These are phyloP conservation scores for Erythrobasidium yunnanense DNA, from an alignment of 768 basidiomycete species.

Conservation along the genomic window DNA sequence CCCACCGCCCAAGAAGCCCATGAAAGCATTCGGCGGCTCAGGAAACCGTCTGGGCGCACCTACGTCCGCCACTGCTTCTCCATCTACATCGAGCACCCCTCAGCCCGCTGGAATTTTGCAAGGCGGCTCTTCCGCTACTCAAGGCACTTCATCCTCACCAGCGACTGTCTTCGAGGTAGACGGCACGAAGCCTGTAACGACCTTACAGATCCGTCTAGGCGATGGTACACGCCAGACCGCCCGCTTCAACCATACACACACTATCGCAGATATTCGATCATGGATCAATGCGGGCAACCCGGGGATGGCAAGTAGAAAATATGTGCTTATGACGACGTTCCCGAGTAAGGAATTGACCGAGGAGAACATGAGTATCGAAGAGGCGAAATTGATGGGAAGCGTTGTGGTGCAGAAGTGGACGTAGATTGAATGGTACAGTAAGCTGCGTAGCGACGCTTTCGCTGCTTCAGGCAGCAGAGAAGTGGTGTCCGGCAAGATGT, in stretches of 20 bases:
- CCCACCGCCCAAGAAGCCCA: slow-evolving; percentile 48
- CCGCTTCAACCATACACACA: slow-evolving; percentile 82
- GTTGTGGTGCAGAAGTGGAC: slow-evolving; percentile 66
- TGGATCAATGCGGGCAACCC: slow-evolving; percentile 83
- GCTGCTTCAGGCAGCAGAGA: no score
- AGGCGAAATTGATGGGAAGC: slow-evolving; percentile 63
- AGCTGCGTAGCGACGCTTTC: no score
- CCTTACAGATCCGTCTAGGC: slow-evolving; percentile 76
- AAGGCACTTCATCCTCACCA: neutral
- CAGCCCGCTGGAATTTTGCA: neutral
- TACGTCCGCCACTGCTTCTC: slow-evolving; percentile 27
- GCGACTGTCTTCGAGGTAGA: slow-evolving; percentile 73
- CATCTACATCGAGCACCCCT: slow-evolving; percentile 43
- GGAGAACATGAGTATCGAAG: slow-evolving; percentile 55
- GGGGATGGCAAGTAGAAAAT: slow-evolving; percentile 53
- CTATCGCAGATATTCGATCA: slow-evolving; percentile 66
- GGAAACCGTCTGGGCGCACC: slow-evolving; percentile 64
- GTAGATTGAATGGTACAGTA: slow-evolving; percentile 20
- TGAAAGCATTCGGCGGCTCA: slow-evolving; percentile 54
- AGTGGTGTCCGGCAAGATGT: no score
- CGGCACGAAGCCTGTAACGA: slow-evolving; percentile 67
- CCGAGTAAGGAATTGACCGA: slow-evolving; percentile 65
- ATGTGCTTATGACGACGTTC: slow-evolving; percentile 79
- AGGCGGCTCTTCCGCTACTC: neutral
- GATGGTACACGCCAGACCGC: slow-evolving; percentile 76